Evolutionary conservation across 2,329 filamentous ascomycete species (phyloP), one percentile per base, ranked within the genome.

Genomic region (Emmonsiellopsis sp.): DNA sequence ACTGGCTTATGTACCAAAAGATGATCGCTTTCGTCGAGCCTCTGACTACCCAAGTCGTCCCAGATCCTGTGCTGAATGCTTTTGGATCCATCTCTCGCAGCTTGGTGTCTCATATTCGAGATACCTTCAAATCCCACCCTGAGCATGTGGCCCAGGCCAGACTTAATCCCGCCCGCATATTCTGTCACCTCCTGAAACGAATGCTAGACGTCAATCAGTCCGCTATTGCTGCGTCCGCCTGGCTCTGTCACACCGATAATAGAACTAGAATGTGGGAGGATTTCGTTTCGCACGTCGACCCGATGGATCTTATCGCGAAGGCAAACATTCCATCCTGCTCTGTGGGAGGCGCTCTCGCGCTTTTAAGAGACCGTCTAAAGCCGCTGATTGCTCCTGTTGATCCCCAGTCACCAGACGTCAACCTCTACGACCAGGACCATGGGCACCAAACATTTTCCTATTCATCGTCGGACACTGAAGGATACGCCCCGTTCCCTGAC

Each of bases 191-290:
- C 1, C 74, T 98, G 14, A 87, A 92, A 64, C 87, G 93, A 49
- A 86, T 93, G 63, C 78, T 97, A 37, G 83, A 91, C 54, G 93
- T 96, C 56, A 98, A 98, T 65, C 80, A 93, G 55, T 89, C 92
- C 17, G 93, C 93, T 2, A 92, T 97, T 65, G 91, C 93, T 1
- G 90, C 92, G 1, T 92, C 91, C 21, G 94, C 93, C 58, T 90
- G 95, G 80, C 78, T 98, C 10, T 88, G 88, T 6, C 88, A 92
- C 63, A 84, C 89, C 14, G 87, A 88, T 45, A 94, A 95, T 66
- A 83, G 93, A 52, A 89, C 93, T 59, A 87, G 93, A 64, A 97
- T 98, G 93, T 96, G 93, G 75, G 77, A 86, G 49, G 93, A 98
- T 65, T 95, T 91, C 51, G 68, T 66, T 52, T 65, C 65, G 2